Evolutionary conservation across 345 rosid genomes (phyloP), one percentile per base, ranked within the genome.

Genomic region (Punica granatum): DNA sequence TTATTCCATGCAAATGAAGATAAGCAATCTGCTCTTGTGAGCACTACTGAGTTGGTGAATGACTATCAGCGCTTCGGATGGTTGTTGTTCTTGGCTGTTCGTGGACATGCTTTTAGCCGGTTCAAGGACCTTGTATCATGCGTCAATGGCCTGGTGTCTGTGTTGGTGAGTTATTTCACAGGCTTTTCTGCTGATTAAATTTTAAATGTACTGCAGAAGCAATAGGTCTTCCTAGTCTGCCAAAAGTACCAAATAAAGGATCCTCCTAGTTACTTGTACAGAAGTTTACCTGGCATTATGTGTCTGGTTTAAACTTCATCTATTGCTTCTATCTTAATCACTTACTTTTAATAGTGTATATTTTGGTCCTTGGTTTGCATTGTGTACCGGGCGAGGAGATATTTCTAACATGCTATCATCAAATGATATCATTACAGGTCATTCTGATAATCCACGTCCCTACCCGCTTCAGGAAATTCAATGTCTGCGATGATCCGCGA

Each of bases 61-160:
- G 82, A 87, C 64, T 87, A 83, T 69, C 82, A 86, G 73, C 95
- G 85, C n/a, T 91, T 94, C 65, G 99, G 97, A 68, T 94, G 99
- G 99, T 60, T 91, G 73, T 82, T 91, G 73, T 89, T 94, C 84
- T 76, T 91, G 86, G 96, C 90, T 11, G 96, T 94, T 66, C 90
- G 99, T 32, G 80, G 84, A 61, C 92, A 89, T 73, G 92, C 86
- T 15, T 87, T 88, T 72, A 80, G 96, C 73, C 85, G 91, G 46
- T 86, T 86, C 76, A 90, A 88, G 78, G 97, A 94, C 78, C 83
- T 94, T 32, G 90, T 88, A 73, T 87, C 96, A 44, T 89, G 96
- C 81, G 77, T 88, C 30, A 91, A 89, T 77, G 97, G 95, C 70
- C 75, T 91, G 77, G 90, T 89, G 67, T 89, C 96, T 69, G 74